These are phyloP conservation scores for Pichia sp. DNA, from an alignment of 1,139 yeast genomes.

Conservation along the genomic window DNA sequence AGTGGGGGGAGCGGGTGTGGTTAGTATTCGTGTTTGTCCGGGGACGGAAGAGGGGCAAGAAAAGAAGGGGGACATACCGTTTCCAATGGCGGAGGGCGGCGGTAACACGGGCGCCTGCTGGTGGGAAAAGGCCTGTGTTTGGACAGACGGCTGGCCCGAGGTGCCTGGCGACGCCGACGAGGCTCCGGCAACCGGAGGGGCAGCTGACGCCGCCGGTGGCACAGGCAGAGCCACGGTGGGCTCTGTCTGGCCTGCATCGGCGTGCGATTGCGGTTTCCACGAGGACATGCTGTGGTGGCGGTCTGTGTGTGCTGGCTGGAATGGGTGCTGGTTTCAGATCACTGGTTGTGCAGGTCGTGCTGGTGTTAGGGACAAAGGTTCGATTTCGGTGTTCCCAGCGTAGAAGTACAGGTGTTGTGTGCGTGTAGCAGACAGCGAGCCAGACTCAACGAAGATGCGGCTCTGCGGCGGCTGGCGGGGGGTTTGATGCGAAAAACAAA, in stretches of 20 bases:
- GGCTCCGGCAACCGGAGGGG: not conserved
- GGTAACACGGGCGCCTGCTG: slow-evolving; percentile 43
- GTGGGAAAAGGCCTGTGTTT: slow-evolving; percentile 28
- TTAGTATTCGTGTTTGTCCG: not conserved
- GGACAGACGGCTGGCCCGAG: not conserved
- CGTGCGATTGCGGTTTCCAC: not conserved
- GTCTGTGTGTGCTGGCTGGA: not conserved
- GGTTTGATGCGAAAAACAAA: too few relatives aligned
- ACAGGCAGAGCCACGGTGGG: not conserved
- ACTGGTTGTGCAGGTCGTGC: not conserved
- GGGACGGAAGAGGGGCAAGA: not conserved
- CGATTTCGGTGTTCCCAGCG: too few relatives aligned
- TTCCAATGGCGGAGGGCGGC: slow-evolving; percentile 36
- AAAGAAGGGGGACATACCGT: slow-evolving; percentile 10
- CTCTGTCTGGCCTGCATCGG: not conserved
- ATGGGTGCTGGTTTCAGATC: too few relatives aligned
- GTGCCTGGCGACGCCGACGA: not conserved
- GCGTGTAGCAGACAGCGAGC: not conserved
- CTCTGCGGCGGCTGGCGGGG: too few relatives aligned
- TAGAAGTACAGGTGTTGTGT: too few relatives aligned
- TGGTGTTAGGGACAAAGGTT: not conserved
- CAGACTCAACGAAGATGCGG: too few relatives aligned
- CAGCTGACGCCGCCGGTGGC: not conserved
- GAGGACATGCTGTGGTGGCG: not conserved
- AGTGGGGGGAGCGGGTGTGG: not conserved